Evolutionary conservation across 108 stramenopile genomes (phyloP), one percentile per base, ranked within the genome.

Genomic region (Cyclostephanos tholiformis): DNA sequence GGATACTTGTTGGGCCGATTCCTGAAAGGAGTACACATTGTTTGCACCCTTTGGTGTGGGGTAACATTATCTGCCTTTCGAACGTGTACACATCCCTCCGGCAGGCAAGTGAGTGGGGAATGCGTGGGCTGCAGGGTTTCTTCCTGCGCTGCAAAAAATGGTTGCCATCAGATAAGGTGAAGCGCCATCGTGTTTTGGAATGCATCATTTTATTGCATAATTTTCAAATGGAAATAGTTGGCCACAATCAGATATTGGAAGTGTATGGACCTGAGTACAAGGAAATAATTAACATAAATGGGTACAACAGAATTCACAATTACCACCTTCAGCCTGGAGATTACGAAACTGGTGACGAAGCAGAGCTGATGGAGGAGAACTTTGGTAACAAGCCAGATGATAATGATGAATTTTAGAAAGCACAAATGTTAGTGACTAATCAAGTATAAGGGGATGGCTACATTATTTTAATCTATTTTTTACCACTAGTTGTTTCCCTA

Each of bases 21-120:
- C n/a, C n/a, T n/a, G n/a, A n/a, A n/a, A n/a, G n/a, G n/a, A n/a
- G n/a, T n/a, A n/a, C n/a, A 30, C 17, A 26, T 29, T 14, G 32
- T 32, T 53, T 68, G 51, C 67, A 68, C 53, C 30, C 32, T 4
- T 27, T 22, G 12, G 41, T 68, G 49, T 12, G 30, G 30, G 29
- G 12, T 17, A 22, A 68, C 12, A 11, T 52, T 17, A 29, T 68
- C 17, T 7, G 67, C 10, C 30, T 53, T 1, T 53, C 51, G 0
- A 68, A 55, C 23, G 35, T 55, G 19, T 68, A 68, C 51, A 53
- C 19, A 23, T 65, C 67, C 9, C 2, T 55, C 30, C n/a, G n/a
- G n/a, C n/a, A n/a, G n/a, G n/a, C n/a, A n/a, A n/a, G n/a, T n/a
- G n/a, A n/a, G n/a, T n/a, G n/a, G n/a, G n/a, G n/a, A n/a, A n/a